phyloP scores from a whole-genome alignment of 2,329 filamentous ascomycete species.

The Domatiomyces globalis region DNA sequence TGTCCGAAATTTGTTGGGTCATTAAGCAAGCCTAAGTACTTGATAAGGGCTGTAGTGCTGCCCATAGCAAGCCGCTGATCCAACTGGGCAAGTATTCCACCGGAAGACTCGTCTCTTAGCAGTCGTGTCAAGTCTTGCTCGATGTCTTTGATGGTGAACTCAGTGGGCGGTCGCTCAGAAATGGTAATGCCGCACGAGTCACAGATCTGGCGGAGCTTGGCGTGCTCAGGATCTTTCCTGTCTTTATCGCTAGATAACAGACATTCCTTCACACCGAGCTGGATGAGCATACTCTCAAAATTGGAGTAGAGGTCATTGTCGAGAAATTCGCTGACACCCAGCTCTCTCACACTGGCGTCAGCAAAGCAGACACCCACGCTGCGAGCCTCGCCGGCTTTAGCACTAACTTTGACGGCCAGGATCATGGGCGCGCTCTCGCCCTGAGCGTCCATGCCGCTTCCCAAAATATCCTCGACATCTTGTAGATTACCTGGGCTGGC shows the following conservation, averaged over 20 bases:
- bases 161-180: slow-evolving; percentile 58
- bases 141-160: slow-evolving; percentile 83
- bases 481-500: slow-evolving; percentile 93
- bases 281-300: slow-evolving; percentile 89
- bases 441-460: slow-evolving; percentile 44
- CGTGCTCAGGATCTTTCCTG: slow-evolving; percentile 75
- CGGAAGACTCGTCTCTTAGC: slow-evolving; percentile 70
- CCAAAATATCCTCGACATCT: slow-evolving; percentile 90
- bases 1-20: slow-evolving; percentile 93
- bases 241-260: slow-evolving; percentile 64
- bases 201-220: slow-evolving; percentile 76
- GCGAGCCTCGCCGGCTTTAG: slow-evolving; percentile 72
- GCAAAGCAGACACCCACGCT: slow-evolving; percentile 93
- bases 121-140: slow-evolving; percentile 84
- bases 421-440: slow-evolving; percentile 66
- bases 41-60: slow-evolving; percentile 81
- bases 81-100: slow-evolving; percentile 67
- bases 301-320: slow-evolving; percentile 98
- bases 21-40: slow-evolving; percentile 79
- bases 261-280: slow-evolving; percentile 89
- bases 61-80: slow-evolving; percentile 95
- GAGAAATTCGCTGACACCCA: slow-evolving; percentile 95
- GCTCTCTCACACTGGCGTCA: slow-evolving; percentile 86
- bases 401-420: slow-evolving; percentile 79
- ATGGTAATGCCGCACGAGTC: slow-evolving; percentile 86